Evolutionary conservation across 1,284 basidiomycete species (phyloP).

Genomic region (Ceratobasidium sp.): DNA sequence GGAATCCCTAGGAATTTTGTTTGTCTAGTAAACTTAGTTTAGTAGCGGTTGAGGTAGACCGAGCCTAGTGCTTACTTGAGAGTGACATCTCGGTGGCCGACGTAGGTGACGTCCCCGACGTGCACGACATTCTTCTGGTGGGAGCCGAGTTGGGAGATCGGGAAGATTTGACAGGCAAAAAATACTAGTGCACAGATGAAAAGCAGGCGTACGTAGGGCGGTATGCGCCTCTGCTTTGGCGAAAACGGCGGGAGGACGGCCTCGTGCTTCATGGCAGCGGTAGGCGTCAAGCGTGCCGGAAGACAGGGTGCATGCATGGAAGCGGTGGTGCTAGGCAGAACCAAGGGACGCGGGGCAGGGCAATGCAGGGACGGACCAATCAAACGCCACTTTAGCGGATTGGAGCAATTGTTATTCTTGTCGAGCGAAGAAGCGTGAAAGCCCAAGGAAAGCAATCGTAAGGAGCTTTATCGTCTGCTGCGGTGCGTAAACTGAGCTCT

Average conservation of each 20-base stretch:
- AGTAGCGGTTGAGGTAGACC: background rate
- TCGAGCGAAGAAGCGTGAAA: slow-evolving; percentile 23
- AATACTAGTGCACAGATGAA: slow-evolving; percentile 9
- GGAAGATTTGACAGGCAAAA: background rate
- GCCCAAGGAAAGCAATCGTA: background rate
- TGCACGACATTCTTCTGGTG: background rate
- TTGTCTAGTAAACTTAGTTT: slow-evolving; percentile 8
- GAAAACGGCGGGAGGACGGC: too few relatives aligned
- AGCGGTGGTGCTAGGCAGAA: background rate
- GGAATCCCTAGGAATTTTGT: slow-evolving; percentile 66
- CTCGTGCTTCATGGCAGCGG: background rate
- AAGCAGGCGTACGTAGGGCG: background rate
- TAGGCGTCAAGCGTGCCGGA: too few relatives aligned
- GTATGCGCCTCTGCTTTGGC: slow-evolving; percentile 8
- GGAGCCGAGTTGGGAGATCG: slow-evolving; percentile 14
- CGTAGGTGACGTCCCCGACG: slow-evolving; percentile 13
- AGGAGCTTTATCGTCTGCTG: background rate
- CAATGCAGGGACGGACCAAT: slow-evolving; percentile 10
- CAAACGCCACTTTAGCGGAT: background rate
- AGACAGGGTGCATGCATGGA: slow-evolving; percentile 6
- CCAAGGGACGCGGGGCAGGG: background rate
- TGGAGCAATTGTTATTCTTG: background rate
- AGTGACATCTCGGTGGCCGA: slow-evolving; percentile 9
- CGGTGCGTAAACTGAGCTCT: background rate
- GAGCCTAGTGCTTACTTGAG: slow-evolving; percentile 13